Conservation (phyloP, 371 early-diverging fungal genomes). For the Fennellomyces sp. region DNA sequence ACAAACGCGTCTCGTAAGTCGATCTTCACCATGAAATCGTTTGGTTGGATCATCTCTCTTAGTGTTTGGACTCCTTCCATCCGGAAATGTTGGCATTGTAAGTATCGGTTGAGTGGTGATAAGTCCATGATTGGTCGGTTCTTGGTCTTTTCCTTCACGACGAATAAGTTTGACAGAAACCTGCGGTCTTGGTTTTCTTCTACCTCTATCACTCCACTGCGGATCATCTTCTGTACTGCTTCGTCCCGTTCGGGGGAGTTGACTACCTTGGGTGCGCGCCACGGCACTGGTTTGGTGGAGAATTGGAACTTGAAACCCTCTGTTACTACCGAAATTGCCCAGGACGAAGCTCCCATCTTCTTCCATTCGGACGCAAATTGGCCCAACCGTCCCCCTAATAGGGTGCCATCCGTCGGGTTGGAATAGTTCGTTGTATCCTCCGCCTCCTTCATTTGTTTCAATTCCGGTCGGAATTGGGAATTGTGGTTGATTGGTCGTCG, state of each 20-base stretch:
- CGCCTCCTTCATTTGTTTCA: no score
- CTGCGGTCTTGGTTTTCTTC: neutral
- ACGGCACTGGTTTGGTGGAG: neutral
- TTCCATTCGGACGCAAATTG: neutral
- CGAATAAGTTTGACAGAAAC: neutral
- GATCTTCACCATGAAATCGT: no score
- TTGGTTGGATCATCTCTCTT: no score
- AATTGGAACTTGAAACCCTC: neutral
- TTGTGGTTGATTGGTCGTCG: no score
- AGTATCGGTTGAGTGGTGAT: neutral
- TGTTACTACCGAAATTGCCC: neutral
- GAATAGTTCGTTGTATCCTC: neutral
- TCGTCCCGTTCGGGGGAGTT: neutral
- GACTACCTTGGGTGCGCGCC: neutral
- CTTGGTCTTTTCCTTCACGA: slow-evolving; percentile 8
- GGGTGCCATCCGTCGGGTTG: neutral
- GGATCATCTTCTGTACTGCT: neutral
- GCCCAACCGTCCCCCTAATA: neutral
- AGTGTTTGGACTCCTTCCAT: slow-evolving; percentile 14
- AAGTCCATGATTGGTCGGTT: slow-evolving; percentile 10
- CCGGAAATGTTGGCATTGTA: slow-evolving; percentile 9
- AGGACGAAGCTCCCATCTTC: neutral
- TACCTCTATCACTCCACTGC: neutral
- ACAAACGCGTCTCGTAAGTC: no score
- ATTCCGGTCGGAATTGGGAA: no score